Base-by-base conservation (phyloP, 129 eudicot genomes). In the Escallonia rubra region DNA sequence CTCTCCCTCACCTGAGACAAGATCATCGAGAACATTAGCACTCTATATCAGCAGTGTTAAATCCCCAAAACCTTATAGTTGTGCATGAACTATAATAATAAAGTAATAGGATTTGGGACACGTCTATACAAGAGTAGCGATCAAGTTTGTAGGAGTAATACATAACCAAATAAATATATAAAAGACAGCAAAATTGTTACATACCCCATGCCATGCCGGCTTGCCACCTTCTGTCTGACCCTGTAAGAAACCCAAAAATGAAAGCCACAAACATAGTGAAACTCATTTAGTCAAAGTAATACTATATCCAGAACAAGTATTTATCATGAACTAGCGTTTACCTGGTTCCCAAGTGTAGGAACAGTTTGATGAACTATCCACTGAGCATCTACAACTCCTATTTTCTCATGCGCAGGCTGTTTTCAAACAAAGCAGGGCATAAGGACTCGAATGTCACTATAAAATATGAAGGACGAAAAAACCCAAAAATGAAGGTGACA, bases 331-430 rank as follows among this genome's bases (percentile, higher is more conserved):
- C 60, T 58, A 58, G 65, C 4, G 57, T 15, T 42, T 72, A 82
- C 98, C 90, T 93, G 98, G 74, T 84, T 93, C 56, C 95, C 98
- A 16, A 89, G 96, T 65, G 98, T 75, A 73, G 95, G 98, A 69
- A 93, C 85, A 0, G 89, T 77, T 73, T 87, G 91, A 80, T 93
- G 96, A 66, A 86, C 95, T 57, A 93, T 76, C 95, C 96, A 93
- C 58, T 89, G 96, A 59, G 96, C 70, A 73, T 93, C 98, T 52
- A 93, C 96, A 7, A 93, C 95, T 64, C 98, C 98, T 72, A 93
- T 93, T 67, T 89, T 93, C 66, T 89, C 88, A 59, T 93, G 96
- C 44, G 95, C 95, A 15, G 98, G 98, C 98, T 93, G 89, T 65
- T 72, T 23, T 55, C 56, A 47, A 43, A 45, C 13, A 44, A 57